Conservation (phyloP, 2,329 filamentous ascomycete genomes). For the Torrubiellomyces zombiae region DNA sequence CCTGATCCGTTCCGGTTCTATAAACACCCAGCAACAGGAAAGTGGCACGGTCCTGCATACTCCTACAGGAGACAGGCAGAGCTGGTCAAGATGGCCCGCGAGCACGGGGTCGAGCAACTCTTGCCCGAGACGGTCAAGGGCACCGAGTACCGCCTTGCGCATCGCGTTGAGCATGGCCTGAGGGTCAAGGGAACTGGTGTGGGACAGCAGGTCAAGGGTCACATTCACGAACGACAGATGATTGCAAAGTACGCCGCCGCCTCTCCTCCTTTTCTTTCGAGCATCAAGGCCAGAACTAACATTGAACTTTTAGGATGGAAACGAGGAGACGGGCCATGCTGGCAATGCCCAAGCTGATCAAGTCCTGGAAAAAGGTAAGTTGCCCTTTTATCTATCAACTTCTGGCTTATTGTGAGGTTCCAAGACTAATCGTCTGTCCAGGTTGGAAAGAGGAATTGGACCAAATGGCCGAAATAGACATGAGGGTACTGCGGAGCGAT, state of each 20-base stretch:
- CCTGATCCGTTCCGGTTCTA: slow-evolving; percentile 69
- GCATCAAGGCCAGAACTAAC: slow-evolving; percentile 4
- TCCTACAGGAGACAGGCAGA: slow-evolving; percentile 81
- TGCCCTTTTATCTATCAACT: neutral
- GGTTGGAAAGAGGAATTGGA: slow-evolving; percentile 39
- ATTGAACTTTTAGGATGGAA: slow-evolving; percentile 46
- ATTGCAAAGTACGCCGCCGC: slow-evolving; percentile 44
- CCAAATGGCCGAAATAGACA: slow-evolving; percentile 38
- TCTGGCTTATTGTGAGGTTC: slow-evolving; percentile 2
- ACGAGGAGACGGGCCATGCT: slow-evolving; percentile 83
- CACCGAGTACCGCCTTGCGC: slow-evolving; percentile 51
- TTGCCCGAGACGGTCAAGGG: slow-evolving; percentile 64
- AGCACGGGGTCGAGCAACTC: slow-evolving; percentile 66
- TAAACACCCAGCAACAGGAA: slow-evolving; percentile 62
- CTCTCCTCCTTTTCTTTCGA: neutral
- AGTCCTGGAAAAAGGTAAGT: slow-evolving; percentile 80
- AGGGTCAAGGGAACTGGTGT: slow-evolving; percentile 85
- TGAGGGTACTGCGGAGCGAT: neutral
- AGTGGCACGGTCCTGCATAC: slow-evolving; percentile 70
- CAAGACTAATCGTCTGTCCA: slow-evolving; percentile 20
- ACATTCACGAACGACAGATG: slow-evolving; percentile 77
- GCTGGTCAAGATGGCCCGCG: slow-evolving; percentile 67
- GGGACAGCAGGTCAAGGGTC: slow-evolving; percentile 88
- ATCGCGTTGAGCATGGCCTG: slow-evolving; percentile 62
- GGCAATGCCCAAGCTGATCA: slow-evolving; percentile 83